Conservation (phyloP, 495 filamentous ascomycete genomes). For the Penicillium ucsense region DNA sequence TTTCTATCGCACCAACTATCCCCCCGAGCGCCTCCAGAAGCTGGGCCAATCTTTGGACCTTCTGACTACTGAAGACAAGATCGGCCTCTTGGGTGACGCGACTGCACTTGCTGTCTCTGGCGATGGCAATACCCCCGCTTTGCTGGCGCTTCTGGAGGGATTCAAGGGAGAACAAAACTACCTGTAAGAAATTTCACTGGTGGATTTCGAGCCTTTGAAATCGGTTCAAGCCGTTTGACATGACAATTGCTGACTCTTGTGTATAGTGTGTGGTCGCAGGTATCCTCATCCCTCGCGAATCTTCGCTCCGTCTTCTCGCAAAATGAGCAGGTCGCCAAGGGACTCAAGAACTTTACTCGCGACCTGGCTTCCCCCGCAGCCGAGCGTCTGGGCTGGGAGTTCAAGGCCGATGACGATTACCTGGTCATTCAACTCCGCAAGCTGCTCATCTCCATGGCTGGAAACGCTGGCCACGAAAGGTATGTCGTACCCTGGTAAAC, state of each 20-base stretch:
- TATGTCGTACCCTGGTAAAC: conserved; percentile 26
- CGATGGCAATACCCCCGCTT: conserved; percentile 63
- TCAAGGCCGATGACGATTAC: conserved; percentile 64
- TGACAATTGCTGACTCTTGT: conserved; percentile 10
- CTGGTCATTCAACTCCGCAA: conserved; percentile 72
- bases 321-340: conserved; percentile 45
- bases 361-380: conserved; percentile 61
- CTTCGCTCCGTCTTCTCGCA: conserved; percentile 56
- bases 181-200: conserved; percentile 40
- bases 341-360: conserved; percentile 64
- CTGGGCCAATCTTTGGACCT: conserved; percentile 65
- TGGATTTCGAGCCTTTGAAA: background rate
- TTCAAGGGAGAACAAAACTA: conserved; percentile 75
- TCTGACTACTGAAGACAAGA: conserved; percentile 78
- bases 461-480: conserved; percentile 61
- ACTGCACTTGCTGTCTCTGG: conserved; percentile 83
- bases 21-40: conserved; percentile 63
- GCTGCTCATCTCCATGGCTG: conserved; percentile 64
- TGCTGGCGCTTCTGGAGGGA: conserved; percentile 71
- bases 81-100: conserved; percentile 85
- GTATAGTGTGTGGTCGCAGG: conserved; percentile 68
- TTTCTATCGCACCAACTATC: conserved; percentile 91
- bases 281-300: conserved; percentile 58
- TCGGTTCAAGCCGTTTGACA: background rate
- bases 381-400: conserved; percentile 79